Base-by-base conservation (phyloP, 148 eudicot genomes). In the Spergularia marina region DNA sequence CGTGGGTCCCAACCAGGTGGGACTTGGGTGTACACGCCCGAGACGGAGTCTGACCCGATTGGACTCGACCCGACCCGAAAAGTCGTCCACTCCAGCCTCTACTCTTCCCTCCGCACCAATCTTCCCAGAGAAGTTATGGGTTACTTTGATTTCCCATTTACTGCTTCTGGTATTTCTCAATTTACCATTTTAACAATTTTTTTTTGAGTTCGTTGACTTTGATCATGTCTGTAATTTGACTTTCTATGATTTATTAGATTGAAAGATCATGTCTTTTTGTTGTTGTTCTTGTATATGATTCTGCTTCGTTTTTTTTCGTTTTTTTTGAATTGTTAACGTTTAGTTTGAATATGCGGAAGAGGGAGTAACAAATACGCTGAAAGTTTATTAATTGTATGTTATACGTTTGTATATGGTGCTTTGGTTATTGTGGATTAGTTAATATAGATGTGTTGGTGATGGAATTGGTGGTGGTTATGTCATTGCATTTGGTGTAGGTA, bases 121-220 rank as follows among this genome's bases (percentile, higher is more conserved):
- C 81, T 92, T 17, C 91, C 98, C 10, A 73, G 96, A 70, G 89
- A 95, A 76, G 84, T 80, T 5, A 91, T 95, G 97, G 97, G 98
- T 14, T 95, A 79, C 64, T 80, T 85, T 72, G 96, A 76, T n/a
- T 92, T 79, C 79, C 98, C 98, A 54, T 95, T 95, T 71, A 77
- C 82, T 62, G 44, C 84, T 49, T 79, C 76, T 64, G 72, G 84
- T 84, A 77, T 16, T 7, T 6, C 1, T 63, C 30, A 30, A 30
- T 39, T 49, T 14, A 6, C 7, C 49, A 44, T 58, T 17, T 49
- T 70, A 17, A 7, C 53, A 18, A 3, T 5, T 1, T 49, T 1
- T 49, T 0, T 14, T 23, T 14, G 44, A 5, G 54, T 13, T 25
- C 23, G 0, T 53, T 41, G 25, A 15, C n/a, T 67, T 41, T 20